These are phyloP conservation scores for Neurospora discreta DNA, from an alignment of 495 filamentous ascomycete genomes.

Conservation along the genomic window DNA sequence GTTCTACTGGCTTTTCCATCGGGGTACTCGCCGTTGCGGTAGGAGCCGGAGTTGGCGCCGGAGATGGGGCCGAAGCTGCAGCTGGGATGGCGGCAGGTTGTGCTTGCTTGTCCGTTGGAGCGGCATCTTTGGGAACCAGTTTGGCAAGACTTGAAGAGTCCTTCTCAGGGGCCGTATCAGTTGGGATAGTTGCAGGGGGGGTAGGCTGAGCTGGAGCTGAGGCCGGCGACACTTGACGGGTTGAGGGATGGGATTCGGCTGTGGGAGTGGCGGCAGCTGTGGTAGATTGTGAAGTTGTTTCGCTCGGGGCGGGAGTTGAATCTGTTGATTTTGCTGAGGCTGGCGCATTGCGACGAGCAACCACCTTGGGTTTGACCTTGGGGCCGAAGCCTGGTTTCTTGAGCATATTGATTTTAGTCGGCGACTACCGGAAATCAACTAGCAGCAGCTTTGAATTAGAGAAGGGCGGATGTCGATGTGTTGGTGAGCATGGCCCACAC, in stretches of 20 bases:
- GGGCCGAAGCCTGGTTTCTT: slow-evolving; percentile 37
- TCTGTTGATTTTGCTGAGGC: neutral
- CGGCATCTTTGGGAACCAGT: neutral
- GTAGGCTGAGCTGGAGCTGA: neutral
- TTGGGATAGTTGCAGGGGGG: neutral
- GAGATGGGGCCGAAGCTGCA: neutral
- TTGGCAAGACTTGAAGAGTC: neutral
- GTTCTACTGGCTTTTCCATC: neutral
- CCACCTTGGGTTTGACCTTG: slow-evolving; percentile 15
- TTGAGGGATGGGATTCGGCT: neutral
- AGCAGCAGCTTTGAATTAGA: neutral
- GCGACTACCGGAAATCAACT: neutral
- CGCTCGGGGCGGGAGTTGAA: neutral
- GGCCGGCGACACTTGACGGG: neutral
- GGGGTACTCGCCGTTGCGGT: neutral
- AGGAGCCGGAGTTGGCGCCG: neutral
- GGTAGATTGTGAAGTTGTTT: neutral
- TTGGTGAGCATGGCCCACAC: neutral
- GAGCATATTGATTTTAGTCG: slow-evolving; percentile 30
- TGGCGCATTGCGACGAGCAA: slow-evolving; percentile 1
- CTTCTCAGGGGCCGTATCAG: neutral
- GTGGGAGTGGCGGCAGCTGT: neutral
- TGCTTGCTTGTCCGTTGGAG: neutral
- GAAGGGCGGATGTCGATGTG: neutral
- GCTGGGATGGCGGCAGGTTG: neutral